phyloP scores from a whole-genome alignment of 345 rosid genomes.

The Acer yangbiense region DNA sequence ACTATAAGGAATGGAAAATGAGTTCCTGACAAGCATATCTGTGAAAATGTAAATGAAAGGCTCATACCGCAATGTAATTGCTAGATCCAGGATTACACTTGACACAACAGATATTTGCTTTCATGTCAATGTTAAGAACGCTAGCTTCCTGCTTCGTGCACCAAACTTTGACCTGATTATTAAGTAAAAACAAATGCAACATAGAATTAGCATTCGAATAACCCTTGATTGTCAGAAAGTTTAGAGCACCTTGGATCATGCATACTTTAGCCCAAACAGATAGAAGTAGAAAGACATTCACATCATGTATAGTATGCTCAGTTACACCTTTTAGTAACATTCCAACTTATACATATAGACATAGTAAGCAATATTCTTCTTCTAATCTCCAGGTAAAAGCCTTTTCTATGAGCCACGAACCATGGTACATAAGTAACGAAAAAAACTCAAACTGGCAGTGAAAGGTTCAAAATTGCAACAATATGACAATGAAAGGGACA shows the following conservation, averaged over 20 bases:
- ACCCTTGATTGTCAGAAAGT: background rate
- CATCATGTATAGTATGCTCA: background rate
- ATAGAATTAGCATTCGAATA: constrained; percentile 6
- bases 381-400: background rate
- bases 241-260: background rate
- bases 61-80: constrained; percentile 86
- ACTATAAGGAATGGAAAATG: background rate
- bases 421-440: background rate
- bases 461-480: too few species aligned
- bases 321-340: background rate
- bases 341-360: background rate
- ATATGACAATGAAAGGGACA: background rate
- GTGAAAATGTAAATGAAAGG: background rate
- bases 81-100: constrained; percentile 98
- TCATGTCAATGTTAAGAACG: constrained; percentile 93
- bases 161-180: constrained; percentile 94
- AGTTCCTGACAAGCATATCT: background rate
- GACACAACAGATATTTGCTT: constrained; percentile 97
- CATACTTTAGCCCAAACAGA: background rate
- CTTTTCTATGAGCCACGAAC: background rate
- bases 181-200: constrained; percentile 24
- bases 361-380: background rate
- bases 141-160: constrained; percentile 96
- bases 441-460: too few species aligned
- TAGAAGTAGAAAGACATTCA: background rate